Percentiles rank a stretch among this genome's conserved stretches.
Evolutionary conservation across 1,139 yeast species (phyloP).

Genomic region (Diutina neorugosa): DNA sequence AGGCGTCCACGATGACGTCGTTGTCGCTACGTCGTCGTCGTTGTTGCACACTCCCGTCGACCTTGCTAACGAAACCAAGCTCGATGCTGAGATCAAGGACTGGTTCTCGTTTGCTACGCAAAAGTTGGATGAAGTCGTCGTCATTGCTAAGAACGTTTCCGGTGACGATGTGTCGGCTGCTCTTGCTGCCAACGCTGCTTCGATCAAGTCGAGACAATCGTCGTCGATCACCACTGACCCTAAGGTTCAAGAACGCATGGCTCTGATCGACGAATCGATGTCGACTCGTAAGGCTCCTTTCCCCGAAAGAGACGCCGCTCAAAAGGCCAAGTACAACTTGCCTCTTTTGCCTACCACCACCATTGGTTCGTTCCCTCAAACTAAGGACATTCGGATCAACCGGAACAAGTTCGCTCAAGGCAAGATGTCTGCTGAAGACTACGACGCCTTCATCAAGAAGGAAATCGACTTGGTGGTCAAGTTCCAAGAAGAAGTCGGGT

Average conservation of each 20-base stretch:
- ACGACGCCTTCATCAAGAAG: conserved; percentile 91
- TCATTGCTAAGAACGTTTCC: conserved; percentile 78
- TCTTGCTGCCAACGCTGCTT: conserved; percentile 76
- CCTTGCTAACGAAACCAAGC: conserved; percentile 80
- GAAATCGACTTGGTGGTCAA: conserved; percentile 92
- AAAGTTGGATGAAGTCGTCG: conserved; percentile 84
- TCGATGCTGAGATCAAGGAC: conserved; percentile 83
- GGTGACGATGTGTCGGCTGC: conserved; percentile 59
- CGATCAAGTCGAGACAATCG: conserved; percentile 75
- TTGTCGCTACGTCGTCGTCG: conserved; percentile 93
- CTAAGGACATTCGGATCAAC: conserved; percentile 96
- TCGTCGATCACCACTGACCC: conserved; percentile 87
- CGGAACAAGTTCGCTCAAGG: conserved; percentile 98
- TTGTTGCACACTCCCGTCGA: conserved; percentile 98
- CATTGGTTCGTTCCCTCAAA: conserved; percentile 99
- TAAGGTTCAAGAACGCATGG: conserved; percentile 80
- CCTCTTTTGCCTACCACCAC: conserved; percentile 99
- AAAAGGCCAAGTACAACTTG: conserved; percentile 77
- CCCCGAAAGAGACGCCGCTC: conserved; percentile 78
- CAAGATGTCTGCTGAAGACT: conserved; percentile 84
- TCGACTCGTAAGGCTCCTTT: conserved; percentile 82
- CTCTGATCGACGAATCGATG: conserved; percentile 65
- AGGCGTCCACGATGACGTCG: conserved; percentile 70
- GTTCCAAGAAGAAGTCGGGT: conserved; percentile 98
- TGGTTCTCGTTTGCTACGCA: conserved; percentile 99